A percentile compares a stretch with the other conserved stretches of the same genome.
These are phyloP conservation scores for Hypoxylon sp. DNA, from an alignment of 2,329 filamentous ascomycete genomes.

Conservation along the genomic window DNA sequence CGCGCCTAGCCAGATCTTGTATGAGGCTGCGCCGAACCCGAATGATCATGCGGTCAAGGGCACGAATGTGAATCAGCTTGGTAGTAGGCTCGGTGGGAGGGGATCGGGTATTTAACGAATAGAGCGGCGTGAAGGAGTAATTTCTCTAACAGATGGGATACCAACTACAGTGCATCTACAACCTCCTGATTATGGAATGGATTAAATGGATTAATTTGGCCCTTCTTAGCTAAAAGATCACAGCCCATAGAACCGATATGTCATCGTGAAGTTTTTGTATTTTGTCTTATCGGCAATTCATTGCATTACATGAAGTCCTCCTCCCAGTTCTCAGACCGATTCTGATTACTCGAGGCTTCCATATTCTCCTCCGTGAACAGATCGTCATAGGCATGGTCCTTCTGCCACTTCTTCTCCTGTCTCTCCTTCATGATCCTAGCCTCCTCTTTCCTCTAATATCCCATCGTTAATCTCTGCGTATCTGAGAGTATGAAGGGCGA, in stretches of 20 bases:
- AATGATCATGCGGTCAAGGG: conserved; percentile 83
- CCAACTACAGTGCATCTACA: not conserved
- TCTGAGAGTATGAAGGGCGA: not conserved
- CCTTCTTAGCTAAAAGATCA: not conserved
- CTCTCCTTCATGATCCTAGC: conserved; percentile 80
- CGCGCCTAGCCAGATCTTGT: conserved; percentile 87
- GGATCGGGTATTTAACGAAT: conserved; percentile 53
- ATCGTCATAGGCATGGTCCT: conserved; percentile 98
- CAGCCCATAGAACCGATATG: conserved; percentile 1
- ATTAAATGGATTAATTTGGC: not conserved
- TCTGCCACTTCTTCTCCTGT: conserved; percentile 91
- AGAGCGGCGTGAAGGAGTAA: not conserved
- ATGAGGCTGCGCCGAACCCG: conserved; percentile 94
- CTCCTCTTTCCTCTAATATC: conserved; percentile 80
- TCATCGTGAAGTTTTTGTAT: conserved; percentile 21
- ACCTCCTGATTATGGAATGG: conserved; percentile 1
- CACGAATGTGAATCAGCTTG: conserved; percentile 67
- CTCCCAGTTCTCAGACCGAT: conserved; percentile 81
- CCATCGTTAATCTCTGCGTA: not conserved
- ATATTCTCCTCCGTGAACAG: conserved; percentile 88
- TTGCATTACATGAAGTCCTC: conserved; percentile 89
- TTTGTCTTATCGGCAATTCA: conserved; percentile 11
- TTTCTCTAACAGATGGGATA: not conserved
- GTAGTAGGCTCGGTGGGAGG: conserved; percentile 66
- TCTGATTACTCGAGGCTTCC: conserved; percentile 84